Evolutionary conservation across 2,329 filamentous ascomycete species (phyloP), one percentile per base, ranked within the genome.

Genomic region (Clarireedia homoeocarpa): DNA sequence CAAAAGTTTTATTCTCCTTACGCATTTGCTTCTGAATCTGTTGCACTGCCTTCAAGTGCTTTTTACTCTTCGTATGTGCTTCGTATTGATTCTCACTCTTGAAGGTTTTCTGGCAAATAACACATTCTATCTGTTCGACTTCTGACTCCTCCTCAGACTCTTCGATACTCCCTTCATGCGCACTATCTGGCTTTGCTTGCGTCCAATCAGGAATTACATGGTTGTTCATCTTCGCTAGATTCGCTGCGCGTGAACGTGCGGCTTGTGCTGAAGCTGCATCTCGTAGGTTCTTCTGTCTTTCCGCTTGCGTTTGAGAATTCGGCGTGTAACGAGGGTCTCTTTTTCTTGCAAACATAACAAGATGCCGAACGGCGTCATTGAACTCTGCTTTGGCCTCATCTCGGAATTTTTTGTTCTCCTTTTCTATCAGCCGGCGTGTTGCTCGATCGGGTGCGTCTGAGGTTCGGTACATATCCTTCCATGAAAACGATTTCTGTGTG

Each of bases 61-160:
- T 99, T 71, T 96, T 99, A 76, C 92, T 97, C 73, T 87, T 90
- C 73, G 96, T 91, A 66, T 99, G 94, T 3, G 88, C 86, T 66
- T 95, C 85, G 59, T 88, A 91, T 67, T 97, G 92, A 62, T 90
- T 91, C 68, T 95, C 88, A 66, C 91, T 97, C 72, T 96, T 82
- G 73, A 97, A 99, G 0, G 73, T 79, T 62, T 88, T 89, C 62
- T 83, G 80, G 71, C 94, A 97, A 4, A 84, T 81, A 2, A 86
- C 80, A 68, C 94, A 97, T 64, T 85, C 85, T 53, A 89, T 80
- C 30, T 83, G 74, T 61, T 86, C 79, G 59, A 66, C 62, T 44
- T 81, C 79, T 2, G 75, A 77, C n/a, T 77, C 75, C 26, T 81
- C 80, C 12, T 74, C 75, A 6, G 69, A 67, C 1, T 62, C 62